These are phyloP conservation scores for Tilletia setariae DNA, from an alignment of 1,284 basidiomycete species.

Conservation along the genomic window DNA sequence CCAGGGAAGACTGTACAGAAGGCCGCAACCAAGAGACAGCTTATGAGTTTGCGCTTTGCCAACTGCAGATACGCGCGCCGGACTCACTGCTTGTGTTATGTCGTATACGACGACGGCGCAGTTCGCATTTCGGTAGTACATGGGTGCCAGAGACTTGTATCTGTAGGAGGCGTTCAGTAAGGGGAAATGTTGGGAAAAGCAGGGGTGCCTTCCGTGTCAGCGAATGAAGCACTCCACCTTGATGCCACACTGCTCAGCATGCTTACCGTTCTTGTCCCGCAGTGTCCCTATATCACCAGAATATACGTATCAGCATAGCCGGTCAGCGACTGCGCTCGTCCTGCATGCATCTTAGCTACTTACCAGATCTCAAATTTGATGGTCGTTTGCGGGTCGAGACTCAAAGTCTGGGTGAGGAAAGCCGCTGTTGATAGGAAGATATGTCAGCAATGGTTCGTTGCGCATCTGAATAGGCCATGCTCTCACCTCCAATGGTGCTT, in stretches of 20 bases:
- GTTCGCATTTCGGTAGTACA: conserved; percentile 55
- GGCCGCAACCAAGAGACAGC: not conserved
- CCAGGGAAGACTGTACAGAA: conserved; percentile 62
- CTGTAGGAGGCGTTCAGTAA: not conserved
- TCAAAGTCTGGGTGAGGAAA: conserved; percentile 92
- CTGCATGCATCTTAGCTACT: not conserved
- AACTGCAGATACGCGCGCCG: not conserved
- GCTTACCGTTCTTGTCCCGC: conserved; percentile 83
- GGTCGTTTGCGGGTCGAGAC: conserved; percentile 78
- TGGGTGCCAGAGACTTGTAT: conserved; percentile 40
- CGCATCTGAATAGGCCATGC: not conserved
- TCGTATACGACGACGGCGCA: conserved; percentile 53
- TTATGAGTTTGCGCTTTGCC: not conserved
- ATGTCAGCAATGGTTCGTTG: not conserved
- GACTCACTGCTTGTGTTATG: conserved; percentile 43
- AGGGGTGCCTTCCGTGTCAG: no score
- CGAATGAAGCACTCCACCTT: no score
- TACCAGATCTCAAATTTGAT: conserved; percentile 99
- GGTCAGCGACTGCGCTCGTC: not conserved
- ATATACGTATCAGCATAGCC: not conserved
- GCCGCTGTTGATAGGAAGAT: conserved; percentile 59
- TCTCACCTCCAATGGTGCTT: conserved; percentile 49
- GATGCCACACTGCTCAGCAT: conserved; percentile 54
- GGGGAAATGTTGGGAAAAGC: no score
- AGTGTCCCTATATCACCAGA: conserved; percentile 57